Base-by-base conservation (phyloP, 345 rosid genomes). In the Hibiscus mutabilis region DNA sequence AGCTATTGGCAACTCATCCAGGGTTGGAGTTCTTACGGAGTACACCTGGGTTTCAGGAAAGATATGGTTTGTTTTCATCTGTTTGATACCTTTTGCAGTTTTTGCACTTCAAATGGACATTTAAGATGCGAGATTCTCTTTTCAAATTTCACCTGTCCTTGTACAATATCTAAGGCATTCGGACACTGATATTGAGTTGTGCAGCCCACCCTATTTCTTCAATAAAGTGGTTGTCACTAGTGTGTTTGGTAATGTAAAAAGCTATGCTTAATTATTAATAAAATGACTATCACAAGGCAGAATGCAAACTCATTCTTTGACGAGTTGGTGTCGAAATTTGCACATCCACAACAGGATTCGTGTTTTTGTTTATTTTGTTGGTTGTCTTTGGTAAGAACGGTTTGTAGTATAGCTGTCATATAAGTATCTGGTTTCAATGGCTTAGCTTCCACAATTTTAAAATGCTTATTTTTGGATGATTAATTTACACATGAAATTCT, bases 21-120 rank as follows among this genome's bases (percentile, higher is more conserved):
- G 99, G 98, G 68, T 82, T 95, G 77, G 99, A 95, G 71, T 95
- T 95, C 84, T 81, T 95, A 73, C 96, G 90, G 77, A 89, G 92
- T 76, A 95, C 98, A 37, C 99, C 99, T 42, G 99, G 92, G 85
- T 95, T 95, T 85, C 99, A 95, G 77, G 99, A 95, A 76, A 85
- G 97, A 95, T 92, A 95, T 81, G 99, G 99, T 92, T 76, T 6
- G 97, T 90, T 66, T 72, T 76, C 3, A 59, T 55, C 40, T 49
- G 71, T 27, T 71, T 75, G 33, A 22, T 46, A 24, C 24, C 25
- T 53, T 33, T 64, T 31, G 24, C 27, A 2, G 24, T 64, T 64
- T 35, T 53, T 22, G 4, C 29, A 11, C 15, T 71, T 59, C 47
- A 29, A 31, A n/a, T 60, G 33, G 22, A 35, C 25, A 57, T 58